Conservation (phyloP, 768 basidiomycete species). For the Pulveroboletus frians region DNA sequence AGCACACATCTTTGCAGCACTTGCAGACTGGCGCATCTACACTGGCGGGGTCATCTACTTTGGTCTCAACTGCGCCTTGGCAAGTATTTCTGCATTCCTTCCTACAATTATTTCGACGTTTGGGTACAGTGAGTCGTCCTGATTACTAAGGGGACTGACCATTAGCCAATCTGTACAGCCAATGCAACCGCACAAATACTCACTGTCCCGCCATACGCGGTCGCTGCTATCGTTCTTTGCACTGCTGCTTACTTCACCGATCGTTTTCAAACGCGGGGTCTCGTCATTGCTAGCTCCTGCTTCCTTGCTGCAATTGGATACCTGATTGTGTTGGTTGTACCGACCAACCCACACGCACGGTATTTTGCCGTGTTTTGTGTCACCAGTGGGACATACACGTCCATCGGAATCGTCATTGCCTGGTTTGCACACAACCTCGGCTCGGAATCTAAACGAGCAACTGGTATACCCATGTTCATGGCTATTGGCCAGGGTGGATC, state of each 20-base stretch:
- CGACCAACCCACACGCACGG: constrained; percentile 50
- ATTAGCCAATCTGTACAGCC: constrained; percentile 32
- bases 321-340: constrained; percentile 53
- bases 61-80: constrained; percentile 68
- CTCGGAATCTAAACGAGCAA: constrained; percentile 72
- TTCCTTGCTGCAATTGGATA: constrained; percentile 43
- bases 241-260: constrained; percentile 60
- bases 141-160: not conserved
- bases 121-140: constrained; percentile 52
- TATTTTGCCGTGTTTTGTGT: constrained; percentile 80
- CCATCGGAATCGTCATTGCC: constrained; percentile 67
- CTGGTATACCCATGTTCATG: constrained; percentile 75
- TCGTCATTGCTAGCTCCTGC: constrained; percentile 30
- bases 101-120: constrained; percentile 77
- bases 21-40: constrained; percentile 70
- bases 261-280: constrained; percentile 55
- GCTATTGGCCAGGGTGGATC: constrained; percentile 76
- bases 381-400: constrained; percentile 70
- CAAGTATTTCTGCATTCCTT: constrained; percentile 78
- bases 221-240: constrained; percentile 60
- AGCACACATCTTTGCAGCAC: constrained; percentile 61
- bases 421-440: constrained; percentile 80
- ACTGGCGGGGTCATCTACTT: constrained; percentile 71
- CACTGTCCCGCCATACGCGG: constrained; percentile 79
- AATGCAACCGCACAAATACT: constrained; percentile 64